Conservation (phyloP, 768 basidiomycete species). For the Obba rivulosa region DNA sequence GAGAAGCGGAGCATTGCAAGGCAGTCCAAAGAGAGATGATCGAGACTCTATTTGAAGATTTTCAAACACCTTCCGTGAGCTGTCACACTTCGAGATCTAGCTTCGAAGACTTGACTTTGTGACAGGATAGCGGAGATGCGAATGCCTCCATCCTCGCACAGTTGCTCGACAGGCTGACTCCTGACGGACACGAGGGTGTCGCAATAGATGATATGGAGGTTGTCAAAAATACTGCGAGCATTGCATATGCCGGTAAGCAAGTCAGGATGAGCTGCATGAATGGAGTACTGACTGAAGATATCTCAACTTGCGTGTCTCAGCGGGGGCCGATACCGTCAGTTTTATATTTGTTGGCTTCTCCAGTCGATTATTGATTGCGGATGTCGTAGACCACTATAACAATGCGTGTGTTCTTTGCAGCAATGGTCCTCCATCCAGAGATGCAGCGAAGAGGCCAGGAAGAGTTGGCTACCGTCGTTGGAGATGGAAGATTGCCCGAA, state of each 20-base stretch:
- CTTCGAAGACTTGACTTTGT: background rate
- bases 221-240: slow-evolving; percentile 11
- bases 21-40: slow-evolving; percentile 11
- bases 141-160: slow-evolving; percentile 9
- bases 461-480: slow-evolving; percentile 53
- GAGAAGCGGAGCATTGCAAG: slow-evolving; percentile 23
- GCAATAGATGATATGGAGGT: background rate
- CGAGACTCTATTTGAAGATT: slow-evolving; percentile 25
- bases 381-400: slow-evolving; percentile 19
- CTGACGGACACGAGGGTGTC: background rate
- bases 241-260: slow-evolving; percentile 12
- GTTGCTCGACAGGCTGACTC: slow-evolving; percentile 4
- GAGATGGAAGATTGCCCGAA: slow-evolving; percentile 45
- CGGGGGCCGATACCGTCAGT: slow-evolving; percentile 17
- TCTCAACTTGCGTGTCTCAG: background rate
- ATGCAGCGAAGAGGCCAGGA: slow-evolving; percentile 42
- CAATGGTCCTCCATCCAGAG: slow-evolving; percentile 2
- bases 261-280: background rate
- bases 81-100: background rate
- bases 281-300: background rate
- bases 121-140: slow-evolving; percentile 8
- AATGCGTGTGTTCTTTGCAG: slow-evolving; percentile 11
- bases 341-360: too few species aligned
- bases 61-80: slow-evolving; percentile 28
- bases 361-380: too few species aligned